Conservation (phyloP, 192 early-diverging fungal genomes). For the Umbelopsis sp. region DNA sequence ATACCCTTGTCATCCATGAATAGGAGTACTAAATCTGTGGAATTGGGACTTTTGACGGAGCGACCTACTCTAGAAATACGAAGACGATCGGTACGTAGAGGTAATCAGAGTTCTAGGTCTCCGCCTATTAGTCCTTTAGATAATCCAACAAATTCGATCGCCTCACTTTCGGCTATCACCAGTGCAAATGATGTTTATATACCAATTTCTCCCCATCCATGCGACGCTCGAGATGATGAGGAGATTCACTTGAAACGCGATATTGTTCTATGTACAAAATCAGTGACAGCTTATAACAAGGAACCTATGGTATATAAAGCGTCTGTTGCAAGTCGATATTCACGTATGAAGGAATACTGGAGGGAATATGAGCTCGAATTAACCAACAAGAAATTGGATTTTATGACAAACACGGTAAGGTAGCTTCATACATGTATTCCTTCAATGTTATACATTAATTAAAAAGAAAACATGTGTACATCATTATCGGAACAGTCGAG, state of each 20-base stretch:
- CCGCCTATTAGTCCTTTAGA: not conserved
- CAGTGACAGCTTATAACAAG: not conserved
- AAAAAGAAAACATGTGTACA: no score
- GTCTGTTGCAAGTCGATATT: not conserved
- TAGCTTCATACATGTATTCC: not conserved
- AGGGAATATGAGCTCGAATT: not conserved
- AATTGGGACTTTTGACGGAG: not conserved
- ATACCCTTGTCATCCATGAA: not conserved
- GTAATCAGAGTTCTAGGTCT: not conserved
- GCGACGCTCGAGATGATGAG: not conserved
- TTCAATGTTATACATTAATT: no score
- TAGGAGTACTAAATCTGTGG: not conserved
- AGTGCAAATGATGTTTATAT: not conserved
- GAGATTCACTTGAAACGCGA: not conserved
- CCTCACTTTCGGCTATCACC: not conserved
- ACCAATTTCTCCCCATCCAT: not conserved
- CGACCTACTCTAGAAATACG: not conserved
- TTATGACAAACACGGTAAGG: not conserved
- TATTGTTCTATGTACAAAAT: not conserved
- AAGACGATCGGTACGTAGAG: not conserved
- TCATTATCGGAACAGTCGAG: not conserved
- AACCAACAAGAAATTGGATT: not conserved
- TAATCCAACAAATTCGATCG: not conserved
- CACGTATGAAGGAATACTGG: not conserved
- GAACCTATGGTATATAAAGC: conserved; percentile 9